A percentile compares a stretch with the other conserved stretches of the same genome.
Conservation (phyloP, 495 filamentous ascomycete species). For the Hapsidospora chrysogenum region DNA sequence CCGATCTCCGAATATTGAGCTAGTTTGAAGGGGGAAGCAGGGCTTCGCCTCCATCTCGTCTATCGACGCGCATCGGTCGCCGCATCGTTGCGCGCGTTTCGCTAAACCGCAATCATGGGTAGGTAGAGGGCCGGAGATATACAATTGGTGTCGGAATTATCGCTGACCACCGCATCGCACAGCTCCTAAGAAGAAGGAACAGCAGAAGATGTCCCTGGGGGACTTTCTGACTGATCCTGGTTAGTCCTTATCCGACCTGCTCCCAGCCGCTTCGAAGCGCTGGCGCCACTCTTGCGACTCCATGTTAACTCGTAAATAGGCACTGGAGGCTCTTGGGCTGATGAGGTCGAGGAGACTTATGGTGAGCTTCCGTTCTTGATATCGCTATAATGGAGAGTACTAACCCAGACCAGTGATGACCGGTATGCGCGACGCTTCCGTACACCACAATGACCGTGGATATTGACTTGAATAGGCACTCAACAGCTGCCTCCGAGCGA, state of each 20-base stretch:
- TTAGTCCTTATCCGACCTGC: conserved; percentile 24
- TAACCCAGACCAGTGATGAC: too few relatives aligned
- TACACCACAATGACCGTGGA: neutral
- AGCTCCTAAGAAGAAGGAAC: conserved; percentile 83
- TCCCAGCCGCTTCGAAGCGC: conserved; percentile 1
- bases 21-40: conserved; percentile 3
- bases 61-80: conserved; percentile 25
- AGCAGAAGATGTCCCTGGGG: conserved; percentile 82
- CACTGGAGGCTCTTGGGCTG: conserved; percentile 73
- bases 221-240: conserved; percentile 78
- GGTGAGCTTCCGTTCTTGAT: conserved; percentile 20
- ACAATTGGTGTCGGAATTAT: too few relatives aligned
- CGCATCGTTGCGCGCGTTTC: conserved; percentile 20
- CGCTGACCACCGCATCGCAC: too few relatives aligned
- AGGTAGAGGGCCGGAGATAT: too few relatives aligned
- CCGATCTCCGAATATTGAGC: conserved; percentile 4
- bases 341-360: conserved; percentile 84
- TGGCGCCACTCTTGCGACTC: neutral
- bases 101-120: conserved; percentile 76
- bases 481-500: conserved; percentile 27
- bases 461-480: conserved; percentile 14
- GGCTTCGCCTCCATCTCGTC: conserved; percentile 9
- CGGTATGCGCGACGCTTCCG: too few relatives aligned
- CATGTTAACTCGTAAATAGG: neutral
- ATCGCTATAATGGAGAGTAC: neutral